phyloP scores from a whole-genome alignment of 768 basidiomycete species.

The Dioszegia hungarica region DNA sequence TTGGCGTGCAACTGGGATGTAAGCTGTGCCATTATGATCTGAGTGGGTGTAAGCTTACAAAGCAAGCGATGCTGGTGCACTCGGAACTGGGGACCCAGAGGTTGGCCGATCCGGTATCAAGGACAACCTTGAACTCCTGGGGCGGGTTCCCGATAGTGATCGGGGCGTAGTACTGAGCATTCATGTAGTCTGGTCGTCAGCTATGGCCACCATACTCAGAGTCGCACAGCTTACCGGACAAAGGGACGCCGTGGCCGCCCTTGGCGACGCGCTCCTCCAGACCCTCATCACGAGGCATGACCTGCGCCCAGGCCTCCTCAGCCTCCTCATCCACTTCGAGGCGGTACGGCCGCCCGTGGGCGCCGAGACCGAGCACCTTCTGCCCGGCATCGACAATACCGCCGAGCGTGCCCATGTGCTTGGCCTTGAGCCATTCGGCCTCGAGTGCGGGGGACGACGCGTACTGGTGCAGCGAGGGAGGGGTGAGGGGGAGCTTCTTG shows the following conservation, averaged over 20 bases:
- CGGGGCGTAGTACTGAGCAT: conserved; percentile 92
- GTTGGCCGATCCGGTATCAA: conserved; percentile 75
- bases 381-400: conserved; percentile 39
- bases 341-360: conserved; percentile 57
- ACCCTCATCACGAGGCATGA: conserved; percentile 24
- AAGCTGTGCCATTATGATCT: not conserved
- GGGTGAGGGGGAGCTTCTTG: conserved; percentile 63
- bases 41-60: conserved; percentile 33
- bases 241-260: conserved; percentile 79
- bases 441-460: conserved; percentile 60
- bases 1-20: conserved; percentile 67
- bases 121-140: conserved; percentile 89
- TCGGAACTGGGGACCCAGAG: conserved; percentile 72
- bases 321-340: conserved; percentile 54
- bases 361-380: conserved; percentile 54
- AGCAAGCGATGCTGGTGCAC: conserved; percentile 49
- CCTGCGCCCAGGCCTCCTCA: conserved; percentile 50
- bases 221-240: conserved; percentile 65
- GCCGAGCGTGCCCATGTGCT: conserved; percentile 68
- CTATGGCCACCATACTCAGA: not conserved
- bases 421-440: conserved; percentile 78
- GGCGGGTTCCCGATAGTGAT: conserved; percentile 78
- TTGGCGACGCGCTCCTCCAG: conserved; percentile 50
- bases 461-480: conserved; percentile 51
- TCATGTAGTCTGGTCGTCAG: conserved; percentile 76